Conservation (phyloP, 2,329 filamentous ascomycete species). For the Talaromyces islandicus region DNA sequence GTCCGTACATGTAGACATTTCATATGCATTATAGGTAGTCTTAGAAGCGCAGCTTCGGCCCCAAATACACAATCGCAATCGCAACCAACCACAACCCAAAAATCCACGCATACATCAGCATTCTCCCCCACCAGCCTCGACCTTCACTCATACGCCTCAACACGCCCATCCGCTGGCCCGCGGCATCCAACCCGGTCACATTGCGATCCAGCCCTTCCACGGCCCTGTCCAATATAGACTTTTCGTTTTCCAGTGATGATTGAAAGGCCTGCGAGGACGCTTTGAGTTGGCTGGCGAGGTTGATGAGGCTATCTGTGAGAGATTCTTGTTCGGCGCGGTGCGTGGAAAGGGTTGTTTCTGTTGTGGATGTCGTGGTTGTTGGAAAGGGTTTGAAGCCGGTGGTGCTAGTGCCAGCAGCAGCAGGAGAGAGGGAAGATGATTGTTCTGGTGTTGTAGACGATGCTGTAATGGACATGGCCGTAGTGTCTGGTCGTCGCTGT, state of each 20-base stretch:
- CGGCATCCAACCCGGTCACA: constrained; percentile 67
- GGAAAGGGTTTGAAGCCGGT: neutral
- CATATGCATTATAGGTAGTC: no score
- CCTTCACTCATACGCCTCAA: constrained; percentile 79
- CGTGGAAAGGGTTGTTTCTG: constrained; percentile 66
- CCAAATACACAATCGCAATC: constrained; percentile 73
- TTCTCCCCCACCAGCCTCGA: constrained; percentile 76
- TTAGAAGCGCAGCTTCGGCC: constrained; percentile 83
- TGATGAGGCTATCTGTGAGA: constrained; percentile 73
- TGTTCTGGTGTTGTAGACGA: neutral
- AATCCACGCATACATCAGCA: constrained; percentile 80
- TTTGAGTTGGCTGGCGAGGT: constrained; percentile 73
- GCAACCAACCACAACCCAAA: constrained; percentile 73
- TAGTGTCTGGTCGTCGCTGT: constrained; percentile 1
- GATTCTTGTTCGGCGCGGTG: constrained; percentile 77
- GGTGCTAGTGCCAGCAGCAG: neutral
- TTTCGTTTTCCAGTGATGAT: constrained; percentile 65
- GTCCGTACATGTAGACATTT: neutral
- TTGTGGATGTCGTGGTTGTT: constrained; percentile 1
- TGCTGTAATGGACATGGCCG: neutral
- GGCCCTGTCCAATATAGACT: constrained; percentile 65
- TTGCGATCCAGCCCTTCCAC: constrained; percentile 72
- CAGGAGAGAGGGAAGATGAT: neutral
- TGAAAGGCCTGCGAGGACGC: constrained; percentile 67
- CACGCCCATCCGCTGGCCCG: constrained; percentile 69